Conservation (phyloP, 768 basidiomycete genomes). For the Hydnum rufescens region DNA sequence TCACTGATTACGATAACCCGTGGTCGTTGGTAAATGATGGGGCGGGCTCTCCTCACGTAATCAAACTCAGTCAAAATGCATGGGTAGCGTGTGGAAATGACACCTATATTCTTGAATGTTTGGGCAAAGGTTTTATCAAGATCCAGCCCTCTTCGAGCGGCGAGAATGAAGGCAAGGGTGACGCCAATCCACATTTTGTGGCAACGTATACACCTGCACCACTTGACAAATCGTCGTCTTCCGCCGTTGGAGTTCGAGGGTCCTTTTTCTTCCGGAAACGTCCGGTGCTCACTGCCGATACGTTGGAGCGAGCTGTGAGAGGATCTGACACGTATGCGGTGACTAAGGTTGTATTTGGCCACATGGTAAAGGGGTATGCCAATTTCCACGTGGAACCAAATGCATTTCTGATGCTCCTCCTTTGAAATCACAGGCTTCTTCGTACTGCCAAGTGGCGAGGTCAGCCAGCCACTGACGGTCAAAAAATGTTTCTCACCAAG, state of each 20-base stretch:
- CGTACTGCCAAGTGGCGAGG: conserved; percentile 49
- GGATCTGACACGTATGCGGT: conserved; percentile 50
- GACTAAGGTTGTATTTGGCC: conserved; percentile 34
- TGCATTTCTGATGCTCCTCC: background rate
- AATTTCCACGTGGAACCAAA: background rate
- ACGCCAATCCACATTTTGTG: conserved; percentile 20
- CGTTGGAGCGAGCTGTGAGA: conserved; percentile 38
- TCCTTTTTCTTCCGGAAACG: conserved; percentile 33
- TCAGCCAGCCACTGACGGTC: conserved; percentile 37
- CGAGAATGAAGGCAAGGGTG: background rate
- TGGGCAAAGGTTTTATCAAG: conserved; percentile 49
- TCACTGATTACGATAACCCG: conserved; percentile 58
- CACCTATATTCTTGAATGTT: conserved; percentile 51
- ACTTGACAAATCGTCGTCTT: conserved; percentile 22
- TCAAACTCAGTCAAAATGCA: conserved; percentile 33
- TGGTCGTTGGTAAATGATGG: conserved; percentile 21
- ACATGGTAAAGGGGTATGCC: conserved; percentile 29
- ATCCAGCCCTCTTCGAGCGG: conserved; percentile 25
- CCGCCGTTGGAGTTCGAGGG: conserved; percentile 13
- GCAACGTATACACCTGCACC: conserved; percentile 37
- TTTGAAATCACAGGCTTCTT: conserved; percentile 26
- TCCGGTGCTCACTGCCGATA: conserved; percentile 31
- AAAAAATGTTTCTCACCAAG: conserved; percentile 36
- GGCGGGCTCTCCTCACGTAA: conserved; percentile 32
- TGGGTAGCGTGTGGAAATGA: conserved; percentile 69